Evolutionary conservation across 805 yeast species (phyloP).

Genomic region (Monosporozyma unispora): DNA sequence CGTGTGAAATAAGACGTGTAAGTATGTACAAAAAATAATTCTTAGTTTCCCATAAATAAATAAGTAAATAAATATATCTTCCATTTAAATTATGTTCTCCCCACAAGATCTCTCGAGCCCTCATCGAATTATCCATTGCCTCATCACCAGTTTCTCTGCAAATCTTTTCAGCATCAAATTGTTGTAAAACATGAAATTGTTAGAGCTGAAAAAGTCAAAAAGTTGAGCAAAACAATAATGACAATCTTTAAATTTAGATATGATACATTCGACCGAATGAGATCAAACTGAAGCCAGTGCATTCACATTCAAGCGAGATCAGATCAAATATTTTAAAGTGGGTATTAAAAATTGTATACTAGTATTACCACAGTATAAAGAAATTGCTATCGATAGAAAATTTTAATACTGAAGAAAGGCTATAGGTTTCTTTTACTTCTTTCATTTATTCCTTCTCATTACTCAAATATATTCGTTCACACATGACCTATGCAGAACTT

Average conservation of each 20-base stretch:
- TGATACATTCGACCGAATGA: neutral
- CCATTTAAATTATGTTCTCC: neutral
- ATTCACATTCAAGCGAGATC: neutral
- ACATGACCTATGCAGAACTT: constrained; percentile 6
- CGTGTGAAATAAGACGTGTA: neutral
- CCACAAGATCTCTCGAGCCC: neutral
- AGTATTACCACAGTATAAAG: too few species aligned
- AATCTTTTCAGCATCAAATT: neutral
- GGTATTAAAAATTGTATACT: too few species aligned
- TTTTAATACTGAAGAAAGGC: too few species aligned
- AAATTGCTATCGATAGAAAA: too few species aligned
- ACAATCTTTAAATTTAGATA: neutral
- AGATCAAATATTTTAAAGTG: too few species aligned
- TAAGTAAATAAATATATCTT: neutral
- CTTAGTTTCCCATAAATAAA: neutral
- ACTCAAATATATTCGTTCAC: neutral
- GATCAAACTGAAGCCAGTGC: neutral
- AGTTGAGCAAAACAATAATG: neutral
- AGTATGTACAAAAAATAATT: neutral
- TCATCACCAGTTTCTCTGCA: neutral
- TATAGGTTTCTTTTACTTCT: neutral
- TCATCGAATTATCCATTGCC: neutral
- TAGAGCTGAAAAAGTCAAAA: neutral
- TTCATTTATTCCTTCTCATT: neutral
- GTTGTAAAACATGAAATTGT: neutral